A percentile compares a stretch with the other conserved stretches of the same genome.
Conservation (phyloP, 2,329 filamentous ascomycete species). For the Elsinoe ampelina region DNA sequence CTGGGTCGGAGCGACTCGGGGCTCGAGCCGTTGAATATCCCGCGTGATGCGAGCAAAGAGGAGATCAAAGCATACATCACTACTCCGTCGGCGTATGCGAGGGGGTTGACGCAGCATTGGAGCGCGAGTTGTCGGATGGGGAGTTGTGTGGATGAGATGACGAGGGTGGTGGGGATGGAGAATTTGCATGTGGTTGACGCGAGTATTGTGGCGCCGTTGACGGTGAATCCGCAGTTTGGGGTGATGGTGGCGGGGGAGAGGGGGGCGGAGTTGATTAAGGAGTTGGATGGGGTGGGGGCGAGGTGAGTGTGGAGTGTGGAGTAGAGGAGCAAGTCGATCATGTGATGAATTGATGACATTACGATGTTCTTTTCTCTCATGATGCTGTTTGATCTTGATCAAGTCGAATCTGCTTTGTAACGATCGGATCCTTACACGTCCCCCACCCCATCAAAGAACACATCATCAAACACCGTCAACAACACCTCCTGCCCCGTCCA, state of each 20-base stretch:
- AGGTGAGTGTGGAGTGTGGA: not conserved
- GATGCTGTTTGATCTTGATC: too few species aligned
- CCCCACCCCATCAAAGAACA: conserved; percentile 2
- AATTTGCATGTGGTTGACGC: conserved; percentile 47
- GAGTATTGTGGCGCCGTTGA: conserved; percentile 42
- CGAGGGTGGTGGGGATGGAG: conserved; percentile 39
- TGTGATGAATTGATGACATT: too few species aligned
- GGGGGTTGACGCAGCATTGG: conserved; percentile 46
- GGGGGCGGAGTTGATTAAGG: conserved; percentile 41
- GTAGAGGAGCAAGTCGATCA: too few species aligned
- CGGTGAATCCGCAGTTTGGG: conserved; percentile 47
- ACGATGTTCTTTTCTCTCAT: too few species aligned
- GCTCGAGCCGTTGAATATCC: conserved; percentile 42
- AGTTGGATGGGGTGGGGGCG: conserved; percentile 16
- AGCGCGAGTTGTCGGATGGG: conserved; percentile 44
- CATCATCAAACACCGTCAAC: conserved; percentile 9
- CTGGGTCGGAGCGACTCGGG: conserved; percentile 30
- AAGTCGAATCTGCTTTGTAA: not conserved
- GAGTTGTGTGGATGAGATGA: conserved; percentile 40
- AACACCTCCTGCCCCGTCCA: conserved; percentile 6
- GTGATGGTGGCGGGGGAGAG: conserved; percentile 47
- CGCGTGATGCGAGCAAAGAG: conserved; percentile 36
- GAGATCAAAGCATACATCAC: conserved; percentile 45
- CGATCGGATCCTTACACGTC: not conserved
- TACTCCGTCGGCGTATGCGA: conserved; percentile 39